These are phyloP conservation scores for Entomortierella chlamydospora DNA, from an alignment of 192 early-diverging fungal genomes.

Conservation along the genomic window DNA sequence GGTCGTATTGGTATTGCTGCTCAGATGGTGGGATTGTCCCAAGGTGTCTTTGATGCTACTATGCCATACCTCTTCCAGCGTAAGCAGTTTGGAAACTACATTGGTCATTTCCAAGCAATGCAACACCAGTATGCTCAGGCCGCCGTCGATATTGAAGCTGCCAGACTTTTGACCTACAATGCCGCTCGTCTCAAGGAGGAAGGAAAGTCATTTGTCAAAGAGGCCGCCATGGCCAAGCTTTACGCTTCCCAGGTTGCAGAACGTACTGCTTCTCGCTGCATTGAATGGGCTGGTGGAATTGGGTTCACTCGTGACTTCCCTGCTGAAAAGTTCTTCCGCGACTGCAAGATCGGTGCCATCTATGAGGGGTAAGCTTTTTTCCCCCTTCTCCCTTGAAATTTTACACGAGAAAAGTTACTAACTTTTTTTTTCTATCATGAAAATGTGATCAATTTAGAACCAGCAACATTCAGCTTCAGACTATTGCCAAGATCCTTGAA, in stretches of 20 bases:
- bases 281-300: slow-evolving; percentile 98
- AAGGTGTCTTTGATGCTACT: slow-evolving; percentile 90
- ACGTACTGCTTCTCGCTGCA: slow-evolving; percentile 83
- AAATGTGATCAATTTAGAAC: slow-evolving; percentile 61
- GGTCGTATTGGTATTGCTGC: slow-evolving; percentile 98
- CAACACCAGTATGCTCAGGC: slow-evolving; percentile 79
- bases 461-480: slow-evolving; percentile 97
- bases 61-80: slow-evolving; percentile 95
- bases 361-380: slow-evolving; percentile 74
- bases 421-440: not conserved
- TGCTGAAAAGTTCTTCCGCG: slow-evolving; percentile 95
- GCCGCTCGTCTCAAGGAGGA: slow-evolving; percentile 95
- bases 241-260: slow-evolving; percentile 97
- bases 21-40: slow-evolving; percentile 97
- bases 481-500: slow-evolving; percentile 75
- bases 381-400: not conserved
- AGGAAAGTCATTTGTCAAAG: slow-evolving; percentile 90
- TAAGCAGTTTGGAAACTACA: slow-evolving; percentile 88
- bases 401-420: too few species aligned
- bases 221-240: slow-evolving; percentile 99
- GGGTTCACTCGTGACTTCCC: slow-evolving; percentile 95
- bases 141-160: slow-evolving; percentile 96
- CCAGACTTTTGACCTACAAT: slow-evolving; percentile 96
- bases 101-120: slow-evolving; percentile 88
- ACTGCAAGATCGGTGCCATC: slow-evolving; percentile 97